Base-by-base conservation (phyloP, 495 filamentous ascomycete genomes). In the Xylaria bambusicola region DNA sequence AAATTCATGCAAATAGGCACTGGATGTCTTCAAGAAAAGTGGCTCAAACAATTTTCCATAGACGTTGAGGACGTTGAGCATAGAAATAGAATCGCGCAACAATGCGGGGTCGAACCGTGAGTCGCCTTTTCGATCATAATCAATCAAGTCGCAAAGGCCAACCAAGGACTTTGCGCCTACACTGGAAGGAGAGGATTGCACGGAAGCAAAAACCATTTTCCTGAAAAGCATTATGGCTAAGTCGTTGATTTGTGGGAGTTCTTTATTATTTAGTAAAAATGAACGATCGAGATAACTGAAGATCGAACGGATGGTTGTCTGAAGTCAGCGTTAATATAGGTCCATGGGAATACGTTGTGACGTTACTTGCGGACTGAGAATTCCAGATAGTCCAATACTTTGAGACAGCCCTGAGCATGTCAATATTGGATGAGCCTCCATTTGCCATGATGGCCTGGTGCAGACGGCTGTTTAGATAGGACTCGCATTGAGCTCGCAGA, bases 201-300 rank as follows among this genome's bases (percentile, higher is more conserved):
- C 33, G n/a, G 57, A 50, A 18, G 50, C 49, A 70, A 73, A 90
- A 56, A 63, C 83, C 73, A 79, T 86, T 80, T 69, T 82, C 73
- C 68, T 80, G 75, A 76, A 95, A 78, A 65, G 81, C 63, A 62
- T 63, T 50, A 83, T 81, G 18, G 75, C 76, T 70, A 84, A 75
- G 62, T 85, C 85, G 62, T 85, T 79, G 13, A 89, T 73, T 48
- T 74, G 71, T 58, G 75, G 77, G 33, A 62, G 52, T 7, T 68
- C 67, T 62, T 79, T 85, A 36, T 82, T 83, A 31, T 86, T 84
- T 1, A 97, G 76, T 20, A 98, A 82, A 69, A 90, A 97, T 4
- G 91, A 90, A 58, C 94, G 85, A 66, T 98, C 93, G 54, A 98
- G 79, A 62, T 92, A 97, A 67, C 89, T 93, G 76, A 96, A 98